Evolutionary conservation across 495 filamentous ascomycete species (phyloP), one percentile per base, ranked within the genome.

Genomic region (Evernia prunastri): DNA sequence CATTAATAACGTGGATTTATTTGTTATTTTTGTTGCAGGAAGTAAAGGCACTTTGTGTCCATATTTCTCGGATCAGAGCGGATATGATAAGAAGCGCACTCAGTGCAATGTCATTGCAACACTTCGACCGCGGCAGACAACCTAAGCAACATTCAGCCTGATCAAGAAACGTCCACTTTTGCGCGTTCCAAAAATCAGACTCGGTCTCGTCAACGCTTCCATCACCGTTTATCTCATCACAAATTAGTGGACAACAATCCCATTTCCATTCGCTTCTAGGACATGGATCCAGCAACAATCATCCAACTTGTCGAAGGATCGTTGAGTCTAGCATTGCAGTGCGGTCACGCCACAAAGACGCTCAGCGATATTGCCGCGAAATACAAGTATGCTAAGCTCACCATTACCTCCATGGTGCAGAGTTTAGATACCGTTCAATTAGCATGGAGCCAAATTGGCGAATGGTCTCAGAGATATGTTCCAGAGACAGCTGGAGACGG

Each of bases 311-410:
- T 54, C 33, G 39, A 51, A 18, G 43, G 45, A 20, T 47, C 60
- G 6, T 18, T 54, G 45, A 39, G n/a, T 12, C 54, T 54, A 11
- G 60, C 60, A 29, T 53, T 23, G 35, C 7, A 25, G 13, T 54
- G 60, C 39, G 35, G 43, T 15, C 43, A 51, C 10, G 33, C 60
- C 13, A 42, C 47, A 17, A 61, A 54, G 29, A 39, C 25, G 8
- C 35, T 54, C 25, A 54, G 35, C 17, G 33, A 37, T 31, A 8
- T 61, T 27, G 47, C 13, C 17, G 36, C n/a, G 31, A 80, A 75
- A 72, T 79, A 73, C 59, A 66, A 66, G 20, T 71, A 75, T 63
- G 76, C 78, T 36, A 75, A 79, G 61, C 72, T 74, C 59, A 77
- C 76, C 18, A 76, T 80, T 37, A 64, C 68, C 36, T 74, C 72